Evolutionary conservation across 1,284 basidiomycete species (phyloP).

Genomic region (Fomitopsis palustris): DNA sequence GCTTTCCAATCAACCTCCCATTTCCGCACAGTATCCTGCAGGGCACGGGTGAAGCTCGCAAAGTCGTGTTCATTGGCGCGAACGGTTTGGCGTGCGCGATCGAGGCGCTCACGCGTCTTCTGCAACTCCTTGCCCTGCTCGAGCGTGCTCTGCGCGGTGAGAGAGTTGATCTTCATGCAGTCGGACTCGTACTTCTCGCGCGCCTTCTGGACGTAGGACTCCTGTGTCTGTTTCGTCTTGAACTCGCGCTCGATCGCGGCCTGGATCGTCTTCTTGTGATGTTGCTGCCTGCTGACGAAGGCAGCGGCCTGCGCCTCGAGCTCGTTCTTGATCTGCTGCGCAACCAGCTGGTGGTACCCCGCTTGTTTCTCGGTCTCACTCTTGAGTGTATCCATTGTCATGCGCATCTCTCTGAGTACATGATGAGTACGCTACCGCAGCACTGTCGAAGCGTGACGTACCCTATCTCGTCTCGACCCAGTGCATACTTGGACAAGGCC

Average conservation of each 20-base stretch:
- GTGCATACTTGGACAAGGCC: slow-evolving; percentile 74
- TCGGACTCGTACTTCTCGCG: slow-evolving; percentile 94
- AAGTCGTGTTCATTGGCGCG: slow-evolving; percentile 90
- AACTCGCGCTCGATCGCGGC: slow-evolving; percentile 81
- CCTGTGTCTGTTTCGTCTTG: slow-evolving; percentile 83
- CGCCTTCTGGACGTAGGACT: slow-evolving; percentile 82
- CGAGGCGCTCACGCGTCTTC: slow-evolving; percentile 84
- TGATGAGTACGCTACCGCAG: slow-evolving; percentile 1
- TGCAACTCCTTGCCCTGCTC: slow-evolving; percentile 95
- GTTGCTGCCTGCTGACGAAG: slow-evolving; percentile 65
- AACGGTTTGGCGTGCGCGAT: slow-evolving; percentile 88
- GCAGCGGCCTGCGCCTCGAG: slow-evolving; percentile 69
- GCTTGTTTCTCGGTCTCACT: slow-evolving; percentile 85
- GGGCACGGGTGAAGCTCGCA: slow-evolving; percentile 77
- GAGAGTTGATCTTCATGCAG: slow-evolving; percentile 93
- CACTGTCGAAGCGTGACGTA: slow-evolving; percentile 34
- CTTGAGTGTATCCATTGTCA: slow-evolving; percentile 75
- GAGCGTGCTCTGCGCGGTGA: slow-evolving; percentile 90
- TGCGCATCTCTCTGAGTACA: slow-evolving; percentile 65
- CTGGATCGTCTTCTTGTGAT: slow-evolving; percentile 77
- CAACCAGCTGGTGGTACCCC: slow-evolving; percentile 63
- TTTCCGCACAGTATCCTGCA: slow-evolving; percentile 78
- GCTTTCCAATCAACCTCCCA: slow-evolving; percentile 96
- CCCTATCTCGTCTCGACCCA: slow-evolving; percentile 93
- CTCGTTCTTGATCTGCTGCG: slow-evolving; percentile 73